Base-by-base conservation (phyloP, 768 basidiomycete species). In the Tylopilus cervinicoccineus region DNA sequence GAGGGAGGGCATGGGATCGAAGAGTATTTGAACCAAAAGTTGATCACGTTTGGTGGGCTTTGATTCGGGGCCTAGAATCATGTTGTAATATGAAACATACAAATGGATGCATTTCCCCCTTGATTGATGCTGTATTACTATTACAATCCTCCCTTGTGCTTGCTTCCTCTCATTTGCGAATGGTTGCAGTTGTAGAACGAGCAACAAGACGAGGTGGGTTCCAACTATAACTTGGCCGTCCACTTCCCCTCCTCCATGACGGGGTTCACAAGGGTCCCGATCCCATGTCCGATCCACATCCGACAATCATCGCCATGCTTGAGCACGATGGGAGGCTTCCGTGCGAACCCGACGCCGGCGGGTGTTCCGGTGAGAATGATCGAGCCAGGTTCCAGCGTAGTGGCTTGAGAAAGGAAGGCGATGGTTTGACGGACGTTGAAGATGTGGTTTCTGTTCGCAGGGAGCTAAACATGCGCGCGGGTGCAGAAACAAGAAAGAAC, bases 1-100 rank as follows among this genome's bases (percentile, higher is more conserved):
- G 93, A 95, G 61, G 95, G 95, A 6, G 79, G 81, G 2, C 87
- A 92, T 67, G 94, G 93, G 4, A 90, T 97, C 54, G 79, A 84
- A 34, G 95, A 97, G 58, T 98, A 89, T 60, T 70, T 92, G 80
- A 85, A 83, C 63, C 76, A 76, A 37, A 93, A 93, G 67, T 60
- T 88, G 68, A 87, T 93, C 57, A 79, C 80, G 14, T 88, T 93
- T 59, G 89, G 90, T 37, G 88, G 86, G 12, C 58, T 90, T 56
- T 77, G 54, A 69, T 19, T 31, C 37, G 10, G 38, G 29, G 27
- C 9, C 9, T 36, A 11, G 31, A 2, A 17, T 12, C 26, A 32
- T 17, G 19, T 10, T 20, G 4, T 27, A 28, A 43, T 8, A 33
- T 24, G 38, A 6, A 23, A 4, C 13, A 31, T 19, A 17, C 31